Percentiles rank a stretch among this genome's conserved stretches.
phyloP scores from a whole-genome alignment of 352 stramenopile species.

The Phytophthora pinifolia region DNA sequence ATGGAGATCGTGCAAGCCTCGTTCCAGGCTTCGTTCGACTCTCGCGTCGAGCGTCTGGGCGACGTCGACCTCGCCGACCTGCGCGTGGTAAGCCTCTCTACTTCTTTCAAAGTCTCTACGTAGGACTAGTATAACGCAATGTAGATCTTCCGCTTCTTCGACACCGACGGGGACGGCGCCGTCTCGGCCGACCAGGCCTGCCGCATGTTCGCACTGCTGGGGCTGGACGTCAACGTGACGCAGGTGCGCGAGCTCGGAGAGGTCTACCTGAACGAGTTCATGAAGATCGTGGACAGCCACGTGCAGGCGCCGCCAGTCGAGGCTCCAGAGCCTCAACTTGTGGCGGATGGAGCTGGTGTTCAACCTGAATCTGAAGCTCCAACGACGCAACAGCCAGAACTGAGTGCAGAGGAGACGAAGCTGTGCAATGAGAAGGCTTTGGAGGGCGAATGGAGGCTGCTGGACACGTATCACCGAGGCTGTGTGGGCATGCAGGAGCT shows the following conservation, averaged over 20 bases:
- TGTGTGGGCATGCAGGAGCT: constrained; percentile 46
- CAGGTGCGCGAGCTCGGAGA: constrained; percentile 60
- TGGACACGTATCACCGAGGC: constrained; percentile 56
- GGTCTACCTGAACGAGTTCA: constrained; percentile 69
- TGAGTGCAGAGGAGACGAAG: constrained; percentile 22
- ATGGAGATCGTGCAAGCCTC: constrained; percentile 68
- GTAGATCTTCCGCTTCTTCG: constrained; percentile 78
- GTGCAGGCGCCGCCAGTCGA: constrained; percentile 19
- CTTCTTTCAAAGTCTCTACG: too few relatives aligned
- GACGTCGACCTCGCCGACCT: constrained; percentile 57
- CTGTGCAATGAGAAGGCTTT: constrained; percentile 33
- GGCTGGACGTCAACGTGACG: constrained; percentile 48
- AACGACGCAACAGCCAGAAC: background rate
- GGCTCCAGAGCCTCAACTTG: background rate
- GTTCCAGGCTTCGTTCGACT: constrained; percentile 69
- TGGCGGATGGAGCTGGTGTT: background rate
- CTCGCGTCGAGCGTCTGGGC: constrained; percentile 47
- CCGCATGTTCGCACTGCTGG: constrained; percentile 64
- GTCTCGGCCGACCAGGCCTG: constrained; percentile 58
- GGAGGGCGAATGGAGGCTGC: constrained; percentile 53
- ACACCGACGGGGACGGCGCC: constrained; percentile 62
- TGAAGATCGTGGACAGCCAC: constrained; percentile 74
- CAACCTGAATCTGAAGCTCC: constrained; percentile 1
- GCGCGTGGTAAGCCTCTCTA: constrained; percentile 32
- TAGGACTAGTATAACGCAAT: too few relatives aligned